Evolutionary conservation across 441 rosid species (phyloP), one percentile per base, ranked within the genome.

Genomic region (Mallotus japonicus): DNA sequence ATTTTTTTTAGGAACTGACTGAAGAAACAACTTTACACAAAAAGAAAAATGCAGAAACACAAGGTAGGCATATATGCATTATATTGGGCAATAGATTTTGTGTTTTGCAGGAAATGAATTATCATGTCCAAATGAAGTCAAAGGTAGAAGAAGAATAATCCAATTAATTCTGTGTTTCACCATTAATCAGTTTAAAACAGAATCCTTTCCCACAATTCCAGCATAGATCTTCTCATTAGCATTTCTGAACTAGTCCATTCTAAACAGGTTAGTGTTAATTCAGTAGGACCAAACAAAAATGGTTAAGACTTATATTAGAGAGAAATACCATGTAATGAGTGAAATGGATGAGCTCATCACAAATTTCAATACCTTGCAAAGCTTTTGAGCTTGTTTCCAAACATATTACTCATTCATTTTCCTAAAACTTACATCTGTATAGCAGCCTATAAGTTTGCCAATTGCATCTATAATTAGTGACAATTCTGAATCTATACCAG

Each of bases 231-330:
- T 65, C 34, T 46, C 37, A 20, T 34, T 50, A 72, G 9, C 17
- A 72, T 17, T 62, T 42, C 44, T 44, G 20, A 63, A 49, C 6
- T 15, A 3, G 40, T 44, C n/a, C 11, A 9, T 8, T 11, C 51
- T 40, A 44, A 63, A 63, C 40, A 8, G 24, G 40, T 72, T 40
- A 15, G 62, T 51, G 62, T 22, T 63, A 44, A 53, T 63, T 42
- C n/a, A 54, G 17, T 20, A 20, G 15, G 24, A 10, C 5, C 20
- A 46, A 71, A 50, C 57, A 28, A 32, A 4, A 61, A 34, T 3
- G 6, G 46, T 14, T 44, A 9, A 28, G 16, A 22, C 12, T 46
- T 6, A 70, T 5, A 34, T 42, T 4, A 58, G 28, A 54, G 16
- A 11, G 40, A 57, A 57, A 4, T 20, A 70, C 20, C 2, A 3